Base-by-base conservation (phyloP, 2,329 filamentous ascomycete species). In the Penicillium carneum region DNA sequence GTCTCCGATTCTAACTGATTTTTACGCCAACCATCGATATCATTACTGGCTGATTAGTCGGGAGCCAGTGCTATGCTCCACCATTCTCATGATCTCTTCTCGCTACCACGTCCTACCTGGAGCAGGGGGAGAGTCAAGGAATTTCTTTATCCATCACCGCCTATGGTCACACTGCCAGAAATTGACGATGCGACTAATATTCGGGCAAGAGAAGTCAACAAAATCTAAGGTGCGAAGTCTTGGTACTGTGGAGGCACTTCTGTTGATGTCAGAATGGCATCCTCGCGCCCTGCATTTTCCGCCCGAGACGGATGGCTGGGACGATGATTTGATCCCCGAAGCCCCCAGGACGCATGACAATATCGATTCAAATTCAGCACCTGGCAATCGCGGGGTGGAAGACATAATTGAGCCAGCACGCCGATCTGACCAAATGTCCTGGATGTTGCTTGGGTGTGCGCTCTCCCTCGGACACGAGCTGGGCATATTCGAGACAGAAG, bases 381-480 rank as follows among this genome's bases (percentile, higher is more conserved):
- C 76, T 6, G 68, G 77, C 4, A 81, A 76, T 57, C 71, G 80
- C 51, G 85, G 83, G 82, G 73, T 83, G 1, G 79, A 84, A 48
- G 84, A 85, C 63, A 84, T 86, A 38, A 82, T 85, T 42, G 80
- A 84, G 42, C 83, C 84, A 2, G 82, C 84, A 1, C 81, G 81
- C 61, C 76, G 82, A 57, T 86, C 83, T 0, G 84, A 86, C 66
- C 80, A 84, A 2, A 86, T 87, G 84, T 86, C 84, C 0, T 87
- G 84, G 84, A 86, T 86, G 81, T 67, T 86, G 20, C 79, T 87
- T 42, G 84, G 84, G 2, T 83, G 81, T 65, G 84, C 82, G 0
- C 68, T 84, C 26, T 83, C 83, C 3, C 74, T 86, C 12, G 81
- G 83, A 1, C 83, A 85, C 54, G 83, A 85, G 63, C 72, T 85